Conservation (phyloP, 1,284 basidiomycete species). For the Fereydounia khargensis region DNA sequence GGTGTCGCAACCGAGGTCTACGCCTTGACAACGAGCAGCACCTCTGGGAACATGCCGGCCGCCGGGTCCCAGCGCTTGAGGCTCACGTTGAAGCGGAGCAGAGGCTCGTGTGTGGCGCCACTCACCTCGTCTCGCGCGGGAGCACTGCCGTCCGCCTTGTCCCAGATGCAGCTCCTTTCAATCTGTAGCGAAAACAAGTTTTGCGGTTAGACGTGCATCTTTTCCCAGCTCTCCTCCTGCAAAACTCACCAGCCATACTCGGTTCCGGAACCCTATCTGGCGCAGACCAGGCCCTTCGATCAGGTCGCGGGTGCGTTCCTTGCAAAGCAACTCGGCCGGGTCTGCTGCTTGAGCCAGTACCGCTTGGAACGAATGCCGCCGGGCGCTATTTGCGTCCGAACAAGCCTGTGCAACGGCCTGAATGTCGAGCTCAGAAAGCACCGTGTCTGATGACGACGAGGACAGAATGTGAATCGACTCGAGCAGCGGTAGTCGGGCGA, state of each 20-base stretch:
- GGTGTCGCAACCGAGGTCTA: neutral
- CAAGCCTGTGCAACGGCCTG: conserved; percentile 27
- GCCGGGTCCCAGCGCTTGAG: conserved; percentile 42
- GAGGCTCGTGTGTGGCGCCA: neutral
- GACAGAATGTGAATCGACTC: conserved; percentile 42
- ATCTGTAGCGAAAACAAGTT: too few relatives aligned
- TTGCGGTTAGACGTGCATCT: too few relatives aligned
- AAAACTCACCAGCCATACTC: conserved; percentile 45
- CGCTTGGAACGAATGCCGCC: too few relatives aligned
- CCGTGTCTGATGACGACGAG: conserved; percentile 22
- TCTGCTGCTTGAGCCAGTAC: too few relatives aligned
- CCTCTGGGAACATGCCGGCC: conserved; percentile 40
- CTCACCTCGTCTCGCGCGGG: conserved; percentile 11
- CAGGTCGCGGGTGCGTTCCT: too few relatives aligned
- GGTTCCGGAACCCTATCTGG: conserved; percentile 51
- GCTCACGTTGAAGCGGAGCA: conserved; percentile 2
- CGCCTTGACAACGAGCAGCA: conserved; percentile 43
- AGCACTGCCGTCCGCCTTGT: neutral
- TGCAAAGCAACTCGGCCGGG: too few relatives aligned
- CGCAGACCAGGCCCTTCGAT: too few relatives aligned
- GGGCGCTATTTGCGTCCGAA: conserved; percentile 22
- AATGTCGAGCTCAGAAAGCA: conserved; percentile 24
- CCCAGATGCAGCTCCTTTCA: too few relatives aligned
- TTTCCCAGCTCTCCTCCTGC: neutral
- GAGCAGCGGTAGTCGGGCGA: conserved; percentile 26